phyloP scores from a whole-genome alignment of 2,329 filamentous ascomycete species.

The Fusarium austroafricanum region DNA sequence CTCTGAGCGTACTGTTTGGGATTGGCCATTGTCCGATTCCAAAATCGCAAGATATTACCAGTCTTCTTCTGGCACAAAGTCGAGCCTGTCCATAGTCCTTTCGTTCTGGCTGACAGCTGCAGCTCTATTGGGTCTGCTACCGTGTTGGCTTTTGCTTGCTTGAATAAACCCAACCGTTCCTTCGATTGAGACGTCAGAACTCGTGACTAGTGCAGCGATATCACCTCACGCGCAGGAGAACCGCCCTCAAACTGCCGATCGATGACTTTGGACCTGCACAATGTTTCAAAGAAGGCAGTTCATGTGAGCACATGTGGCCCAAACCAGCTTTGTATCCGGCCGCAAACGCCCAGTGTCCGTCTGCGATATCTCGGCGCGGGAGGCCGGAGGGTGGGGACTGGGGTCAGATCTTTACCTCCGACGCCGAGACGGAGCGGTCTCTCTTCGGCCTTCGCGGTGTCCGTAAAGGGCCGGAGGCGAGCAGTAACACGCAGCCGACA shows the following conservation, averaged over 20 bases:
- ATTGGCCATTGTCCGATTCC: slow-evolving; percentile 57
- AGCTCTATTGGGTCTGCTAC: slow-evolving; percentile 29
- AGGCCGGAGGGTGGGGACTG: slow-evolving; percentile 26
- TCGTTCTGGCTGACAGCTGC: slow-evolving; percentile 33
- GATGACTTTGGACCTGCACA: neutral
- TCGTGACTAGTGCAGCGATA: slow-evolving; percentile 12
- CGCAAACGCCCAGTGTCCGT: slow-evolving; percentile 26
- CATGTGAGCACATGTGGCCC: slow-evolving; percentile 8
- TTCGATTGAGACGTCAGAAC: neutral
- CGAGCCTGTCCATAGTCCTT: slow-evolving; percentile 20
- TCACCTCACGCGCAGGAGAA: slow-evolving; percentile 7
- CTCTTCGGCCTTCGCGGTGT: slow-evolving; percentile 30
- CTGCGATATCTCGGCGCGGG: slow-evolving; percentile 30
- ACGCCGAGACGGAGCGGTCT: slow-evolving; percentile 36
- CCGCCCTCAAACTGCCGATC: neutral
- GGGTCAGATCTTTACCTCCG: slow-evolving; percentile 16
- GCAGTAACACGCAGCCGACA: slow-evolving; percentile 22
- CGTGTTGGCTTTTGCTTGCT: slow-evolving; percentile 32
- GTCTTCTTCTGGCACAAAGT: slow-evolving; percentile 7
- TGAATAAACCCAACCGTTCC: slow-evolving; percentile 18
- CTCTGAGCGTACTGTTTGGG: slow-evolving; percentile 64
- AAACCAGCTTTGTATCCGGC: slow-evolving; percentile 22
- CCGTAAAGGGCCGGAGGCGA: slow-evolving; percentile 37
- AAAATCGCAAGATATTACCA: slow-evolving; percentile 45
- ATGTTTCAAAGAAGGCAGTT: neutral